These are phyloP conservation scores for Arctium lappa DNA, from an alignment of 129 eudicot species.

Conservation along the genomic window DNA sequence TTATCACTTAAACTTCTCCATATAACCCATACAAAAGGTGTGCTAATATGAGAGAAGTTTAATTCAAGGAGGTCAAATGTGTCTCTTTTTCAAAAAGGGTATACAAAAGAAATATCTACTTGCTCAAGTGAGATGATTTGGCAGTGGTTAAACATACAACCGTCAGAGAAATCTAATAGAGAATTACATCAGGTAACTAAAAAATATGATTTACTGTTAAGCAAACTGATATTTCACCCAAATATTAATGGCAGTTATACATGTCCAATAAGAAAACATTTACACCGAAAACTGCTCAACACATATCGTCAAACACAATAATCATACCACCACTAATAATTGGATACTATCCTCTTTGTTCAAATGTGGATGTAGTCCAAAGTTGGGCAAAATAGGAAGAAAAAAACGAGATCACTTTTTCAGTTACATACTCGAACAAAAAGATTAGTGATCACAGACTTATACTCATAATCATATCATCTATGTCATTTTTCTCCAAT, in stretches of 20 bases:
- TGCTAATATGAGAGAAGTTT: no score
- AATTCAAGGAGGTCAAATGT: neutral
- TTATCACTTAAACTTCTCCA: neutral
- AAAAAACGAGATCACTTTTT: neutral
- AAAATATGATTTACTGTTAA: no score
- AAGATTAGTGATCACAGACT: neutral
- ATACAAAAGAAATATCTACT: neutral
- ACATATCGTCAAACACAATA: neutral
- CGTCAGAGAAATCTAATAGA: neutral
- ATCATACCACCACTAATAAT: neutral
- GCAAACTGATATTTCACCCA: neutral
- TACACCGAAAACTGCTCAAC: neutral
- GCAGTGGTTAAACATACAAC: no score
- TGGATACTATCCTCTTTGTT: neutral
- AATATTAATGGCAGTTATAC: neutral
- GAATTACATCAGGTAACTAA: neutral
- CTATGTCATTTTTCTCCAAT: neutral
- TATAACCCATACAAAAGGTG: neutral
- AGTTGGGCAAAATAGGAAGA: neutral
- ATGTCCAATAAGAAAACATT: neutral
- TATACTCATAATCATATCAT: neutral
- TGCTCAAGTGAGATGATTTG: no score
- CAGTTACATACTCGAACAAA: neutral
- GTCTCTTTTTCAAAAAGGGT: neutral
- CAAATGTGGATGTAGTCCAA: neutral